Conservation (phyloP, 768 basidiomycete species). For the Pilatotrama ljubarskyi region DNA sequence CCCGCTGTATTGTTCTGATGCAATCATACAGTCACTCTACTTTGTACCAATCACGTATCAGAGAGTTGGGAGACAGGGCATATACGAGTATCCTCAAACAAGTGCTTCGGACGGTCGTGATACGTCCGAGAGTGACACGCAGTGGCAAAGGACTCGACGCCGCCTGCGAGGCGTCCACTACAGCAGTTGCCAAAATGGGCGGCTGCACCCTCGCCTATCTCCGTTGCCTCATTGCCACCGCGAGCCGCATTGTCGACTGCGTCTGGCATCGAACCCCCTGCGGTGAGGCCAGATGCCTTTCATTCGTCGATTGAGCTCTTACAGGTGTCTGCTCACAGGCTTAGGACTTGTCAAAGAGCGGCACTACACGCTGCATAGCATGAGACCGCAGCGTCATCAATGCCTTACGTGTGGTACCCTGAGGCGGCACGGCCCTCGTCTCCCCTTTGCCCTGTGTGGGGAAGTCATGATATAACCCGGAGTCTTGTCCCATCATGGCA, state of each 20-base stretch:
- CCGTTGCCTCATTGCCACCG: constrained; percentile 3
- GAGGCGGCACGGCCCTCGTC: background rate
- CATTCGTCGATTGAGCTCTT: background rate
- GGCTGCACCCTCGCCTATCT: background rate
- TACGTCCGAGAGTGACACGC: too few relatives aligned
- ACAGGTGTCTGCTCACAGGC: background rate
- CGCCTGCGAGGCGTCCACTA: background rate
- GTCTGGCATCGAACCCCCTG: background rate
- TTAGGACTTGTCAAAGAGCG: background rate
- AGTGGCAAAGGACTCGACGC: too few relatives aligned
- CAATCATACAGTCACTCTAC: too few relatives aligned
- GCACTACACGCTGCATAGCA: constrained; percentile 1
- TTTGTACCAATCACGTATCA: too few relatives aligned
- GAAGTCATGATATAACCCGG: constrained; percentile 1
- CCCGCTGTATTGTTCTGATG: too few relatives aligned
- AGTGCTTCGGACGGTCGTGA: too few relatives aligned
- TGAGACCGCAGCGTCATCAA: constrained; percentile 9
- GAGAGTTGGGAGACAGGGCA: too few relatives aligned
- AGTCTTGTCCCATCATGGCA: background rate
- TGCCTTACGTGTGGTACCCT: constrained; percentile 1
- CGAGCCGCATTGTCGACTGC: background rate
- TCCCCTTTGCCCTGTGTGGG: constrained; percentile 21
- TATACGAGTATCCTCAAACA: too few relatives aligned
- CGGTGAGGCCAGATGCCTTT: background rate
- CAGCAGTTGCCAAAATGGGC: background rate